phyloP scores from a whole-genome alignment of 2,329 filamentous ascomycete species.

The Beauveria scarabaeidicola region DNA sequence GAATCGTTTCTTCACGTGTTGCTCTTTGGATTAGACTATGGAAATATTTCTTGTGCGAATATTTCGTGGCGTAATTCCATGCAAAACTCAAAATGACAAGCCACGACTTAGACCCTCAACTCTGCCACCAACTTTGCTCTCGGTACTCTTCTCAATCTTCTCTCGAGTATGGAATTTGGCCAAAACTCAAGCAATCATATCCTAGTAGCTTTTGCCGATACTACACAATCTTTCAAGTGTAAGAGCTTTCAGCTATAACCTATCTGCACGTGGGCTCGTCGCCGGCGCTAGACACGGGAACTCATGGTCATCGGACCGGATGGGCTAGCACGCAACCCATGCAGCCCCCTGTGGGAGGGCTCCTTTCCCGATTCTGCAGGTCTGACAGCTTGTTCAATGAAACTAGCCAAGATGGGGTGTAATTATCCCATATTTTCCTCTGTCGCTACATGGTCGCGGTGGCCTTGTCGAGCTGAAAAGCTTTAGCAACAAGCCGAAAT shows the following conservation, averaged over 20 bases:
- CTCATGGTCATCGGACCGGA: background rate
- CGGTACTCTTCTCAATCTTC: too few relatives aligned
- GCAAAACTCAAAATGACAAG: too few relatives aligned
- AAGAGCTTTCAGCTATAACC: background rate
- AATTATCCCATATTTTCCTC: background rate
- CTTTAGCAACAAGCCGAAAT: too few relatives aligned
- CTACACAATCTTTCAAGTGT: background rate
- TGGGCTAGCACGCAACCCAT: background rate
- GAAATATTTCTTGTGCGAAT: too few relatives aligned
- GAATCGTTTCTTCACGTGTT: too few relatives aligned
- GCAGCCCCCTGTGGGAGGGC: conserved; percentile 4
- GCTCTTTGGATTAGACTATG: too few relatives aligned
- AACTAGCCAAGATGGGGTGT: background rate
- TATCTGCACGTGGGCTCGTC: background rate
- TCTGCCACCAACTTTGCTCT: too few relatives aligned
- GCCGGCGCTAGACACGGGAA: background rate
- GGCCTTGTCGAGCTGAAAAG: too few relatives aligned
- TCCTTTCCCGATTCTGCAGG: background rate
- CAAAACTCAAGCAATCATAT: too few relatives aligned
- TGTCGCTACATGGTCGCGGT: background rate
- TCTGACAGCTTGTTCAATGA: background rate
- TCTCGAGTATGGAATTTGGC: too few relatives aligned
- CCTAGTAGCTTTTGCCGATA: background rate
- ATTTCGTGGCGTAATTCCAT: too few relatives aligned
- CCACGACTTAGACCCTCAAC: too few relatives aligned